These are phyloP conservation scores for Aleurites moluccanus DNA, from an alignment of 441 rosid species.

Conservation along the genomic window DNA sequence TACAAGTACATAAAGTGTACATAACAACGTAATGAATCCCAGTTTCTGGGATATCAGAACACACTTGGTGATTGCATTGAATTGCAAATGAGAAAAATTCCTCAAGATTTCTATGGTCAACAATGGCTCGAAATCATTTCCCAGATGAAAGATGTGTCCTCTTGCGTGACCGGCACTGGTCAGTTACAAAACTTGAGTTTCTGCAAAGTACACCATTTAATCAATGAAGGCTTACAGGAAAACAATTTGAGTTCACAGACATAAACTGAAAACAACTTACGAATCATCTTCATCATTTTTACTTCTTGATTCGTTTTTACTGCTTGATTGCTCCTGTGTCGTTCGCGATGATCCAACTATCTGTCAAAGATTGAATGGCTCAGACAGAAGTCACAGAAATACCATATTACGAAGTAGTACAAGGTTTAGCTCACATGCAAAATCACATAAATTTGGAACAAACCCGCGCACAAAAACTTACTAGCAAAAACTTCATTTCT, in stretches of 20 bases:
- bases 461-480: neutral
- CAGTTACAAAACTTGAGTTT: constrained; percentile 34
- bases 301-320: constrained; percentile 34
- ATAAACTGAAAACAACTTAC: constrained; percentile 43
- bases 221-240: constrained; percentile 7
- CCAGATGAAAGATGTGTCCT: constrained; percentile 35
- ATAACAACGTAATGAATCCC: constrained; percentile 27
- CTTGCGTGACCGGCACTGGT: constrained; percentile 34
- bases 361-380: constrained; percentile 37
- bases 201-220: constrained; percentile 31
- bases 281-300: constrained; percentile 42
- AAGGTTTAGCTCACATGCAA: neutral
- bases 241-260: neutral
- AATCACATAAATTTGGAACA: neutral
- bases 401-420: neutral
- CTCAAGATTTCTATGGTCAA: constrained; percentile 1
- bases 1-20: constrained; percentile 28
- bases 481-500: neutral
- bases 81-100: constrained; percentile 14
- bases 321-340: constrained; percentile 47
- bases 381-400: neutral
- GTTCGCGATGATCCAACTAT: constrained; percentile 42
- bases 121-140: constrained; percentile 21
- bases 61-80: constrained; percentile 20
- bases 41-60: constrained; percentile 8